Conservation (phyloP, 2,329 filamentous ascomycete genomes). For the Metarhizium album region DNA sequence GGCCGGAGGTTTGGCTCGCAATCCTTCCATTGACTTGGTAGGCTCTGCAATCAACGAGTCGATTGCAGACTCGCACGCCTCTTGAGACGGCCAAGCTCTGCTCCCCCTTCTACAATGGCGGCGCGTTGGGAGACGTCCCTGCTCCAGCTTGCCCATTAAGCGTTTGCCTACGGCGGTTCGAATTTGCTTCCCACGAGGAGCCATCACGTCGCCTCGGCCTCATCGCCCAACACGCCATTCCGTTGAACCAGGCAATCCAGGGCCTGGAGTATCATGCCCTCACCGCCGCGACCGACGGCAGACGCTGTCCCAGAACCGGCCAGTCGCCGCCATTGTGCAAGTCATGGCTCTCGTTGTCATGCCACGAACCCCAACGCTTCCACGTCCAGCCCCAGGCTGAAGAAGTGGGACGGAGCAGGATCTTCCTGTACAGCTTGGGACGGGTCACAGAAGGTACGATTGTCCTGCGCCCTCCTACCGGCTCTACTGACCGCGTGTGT, state of each 20-base stretch:
- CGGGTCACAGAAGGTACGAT: conserved; percentile 5
- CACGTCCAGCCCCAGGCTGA: background rate
- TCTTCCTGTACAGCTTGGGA: conserved; percentile 7
- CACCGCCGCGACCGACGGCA: background rate
- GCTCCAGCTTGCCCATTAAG: background rate
- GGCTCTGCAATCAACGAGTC: background rate
- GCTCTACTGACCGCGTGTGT: background rate
- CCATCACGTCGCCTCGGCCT: background rate
- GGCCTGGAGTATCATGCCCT: background rate
- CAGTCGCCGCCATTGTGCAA: background rate
- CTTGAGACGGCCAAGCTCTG: background rate
- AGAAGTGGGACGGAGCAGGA: conserved; percentile 9
- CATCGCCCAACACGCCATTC: background rate
- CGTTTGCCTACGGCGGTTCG: background rate
- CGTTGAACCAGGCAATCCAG: background rate
- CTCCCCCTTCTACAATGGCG: background rate
- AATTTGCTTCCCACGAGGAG: background rate
- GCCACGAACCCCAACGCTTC: background rate
- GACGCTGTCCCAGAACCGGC: background rate
- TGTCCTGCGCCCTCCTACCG: too few relatives aligned
- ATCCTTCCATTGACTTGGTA: background rate
- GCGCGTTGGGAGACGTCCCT: background rate
- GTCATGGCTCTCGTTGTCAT: background rate
- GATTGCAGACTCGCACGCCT: background rate
- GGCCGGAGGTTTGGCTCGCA: background rate